Conservation (phyloP, 106 monocot genomes). For the Platanthera guangdongensis region DNA sequence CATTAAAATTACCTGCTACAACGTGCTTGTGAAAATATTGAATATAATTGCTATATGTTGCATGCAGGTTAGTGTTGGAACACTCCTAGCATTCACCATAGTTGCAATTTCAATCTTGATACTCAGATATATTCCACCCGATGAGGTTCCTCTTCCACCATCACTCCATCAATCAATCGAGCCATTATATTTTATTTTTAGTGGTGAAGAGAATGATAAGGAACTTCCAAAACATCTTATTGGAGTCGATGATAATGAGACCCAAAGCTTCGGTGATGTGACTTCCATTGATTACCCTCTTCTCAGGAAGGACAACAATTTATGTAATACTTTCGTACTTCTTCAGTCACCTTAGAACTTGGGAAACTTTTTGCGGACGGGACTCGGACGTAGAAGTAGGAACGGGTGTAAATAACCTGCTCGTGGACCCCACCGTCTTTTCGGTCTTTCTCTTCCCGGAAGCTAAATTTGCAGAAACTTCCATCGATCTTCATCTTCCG, state of each 20-base stretch:
- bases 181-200: slow-evolving; percentile 35
- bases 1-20: not conserved
- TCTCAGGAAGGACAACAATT: slow-evolving; percentile 37
- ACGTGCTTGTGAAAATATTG: not conserved
- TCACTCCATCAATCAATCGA: slow-evolving; percentile 70
- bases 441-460: too few relatives aligned
- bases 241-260: slow-evolving; percentile 4
- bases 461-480: too few relatives aligned
- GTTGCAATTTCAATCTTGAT: slow-evolving; percentile 96
- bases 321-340: slow-evolving; percentile 29
- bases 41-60: not conserved
- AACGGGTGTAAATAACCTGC: too few relatives aligned
- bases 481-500: too few relatives aligned
- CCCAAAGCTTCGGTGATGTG: slow-evolving; percentile 10
- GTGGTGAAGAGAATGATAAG: slow-evolving; percentile 22
- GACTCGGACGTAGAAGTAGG: too few relatives aligned
- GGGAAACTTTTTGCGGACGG: too few relatives aligned
- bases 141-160: slow-evolving; percentile 79
- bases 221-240: slow-evolving; percentile 19
- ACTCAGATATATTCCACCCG: slow-evolving; percentile 86
- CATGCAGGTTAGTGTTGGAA: slow-evolving; percentile 91
- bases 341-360: slow-evolving; percentile 3
- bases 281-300: slow-evolving; percentile 44
- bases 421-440: too few relatives aligned
- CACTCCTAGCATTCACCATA: slow-evolving; percentile 93